These are phyloP conservation scores for Pyrenophora teres DNA, from an alignment of 2,329 filamentous ascomycete genomes.

Conservation along the genomic window DNA sequence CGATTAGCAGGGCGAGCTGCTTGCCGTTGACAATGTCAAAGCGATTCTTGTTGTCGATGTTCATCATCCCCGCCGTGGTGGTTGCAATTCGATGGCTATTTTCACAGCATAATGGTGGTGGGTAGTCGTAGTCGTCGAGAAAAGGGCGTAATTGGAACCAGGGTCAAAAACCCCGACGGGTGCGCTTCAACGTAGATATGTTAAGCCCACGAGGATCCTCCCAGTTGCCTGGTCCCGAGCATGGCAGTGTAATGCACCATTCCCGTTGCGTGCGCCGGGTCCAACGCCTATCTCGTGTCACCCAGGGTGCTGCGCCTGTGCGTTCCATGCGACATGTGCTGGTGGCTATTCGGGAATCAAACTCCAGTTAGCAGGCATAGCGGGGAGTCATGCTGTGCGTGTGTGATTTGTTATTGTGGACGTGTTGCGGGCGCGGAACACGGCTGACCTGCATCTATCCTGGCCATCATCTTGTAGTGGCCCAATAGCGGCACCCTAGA, in stretches of 20 bases:
- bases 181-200: constrained; percentile 9
- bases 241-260: constrained; percentile 14
- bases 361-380: not conserved
- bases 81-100: not conserved
- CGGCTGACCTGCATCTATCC: constrained; percentile 9
- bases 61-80: constrained; percentile 17
- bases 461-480: not conserved
- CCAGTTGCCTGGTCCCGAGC: constrained; percentile 10
- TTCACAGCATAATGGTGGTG: constrained; percentile 10
- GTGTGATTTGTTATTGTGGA: constrained; percentile 7
- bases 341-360: constrained; percentile 5
- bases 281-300: constrained; percentile 10
- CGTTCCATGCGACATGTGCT: constrained; percentile 13
- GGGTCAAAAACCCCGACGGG: constrained; percentile 8
- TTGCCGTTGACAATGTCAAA: constrained; percentile 26
- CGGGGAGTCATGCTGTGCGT: not conserved
- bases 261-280: constrained; percentile 7
- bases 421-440: constrained; percentile 11
- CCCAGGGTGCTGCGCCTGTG: constrained; percentile 7
- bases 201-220: constrained; percentile 7
- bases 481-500: not conserved
- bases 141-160: constrained; percentile 5
- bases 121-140: constrained; percentile 2
- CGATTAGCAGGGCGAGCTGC: constrained; percentile 23
- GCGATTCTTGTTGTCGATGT: constrained; percentile 3